phyloP scores from a whole-genome alignment of 768 basidiomycete species.

The Dacryopinax spathularia region DNA sequence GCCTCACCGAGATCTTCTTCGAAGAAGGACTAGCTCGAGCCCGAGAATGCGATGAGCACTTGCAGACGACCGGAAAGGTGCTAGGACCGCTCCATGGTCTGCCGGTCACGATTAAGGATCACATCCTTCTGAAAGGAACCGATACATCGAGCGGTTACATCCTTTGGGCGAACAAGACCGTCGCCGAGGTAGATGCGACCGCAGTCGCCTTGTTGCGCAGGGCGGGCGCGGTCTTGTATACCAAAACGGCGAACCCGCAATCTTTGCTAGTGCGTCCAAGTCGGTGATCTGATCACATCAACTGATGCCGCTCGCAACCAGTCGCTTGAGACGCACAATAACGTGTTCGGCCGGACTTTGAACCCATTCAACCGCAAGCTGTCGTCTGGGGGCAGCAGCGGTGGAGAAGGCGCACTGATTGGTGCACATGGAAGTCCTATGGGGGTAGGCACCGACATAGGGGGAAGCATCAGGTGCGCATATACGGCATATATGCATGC shows the following conservation, averaged over 20 bases:
- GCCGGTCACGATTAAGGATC: conserved; percentile 25
- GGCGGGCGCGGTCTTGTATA: conserved; percentile 34
- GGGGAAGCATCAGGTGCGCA: conserved; percentile 31
- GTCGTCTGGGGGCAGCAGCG: conserved; percentile 35
- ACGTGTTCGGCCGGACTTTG: conserved; percentile 32
- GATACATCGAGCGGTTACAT: conserved; percentile 29
- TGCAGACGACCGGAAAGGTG: conserved; percentile 33
- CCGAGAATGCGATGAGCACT: conserved; percentile 35
- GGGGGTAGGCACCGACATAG: conserved; percentile 36
- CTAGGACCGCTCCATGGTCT: conserved; percentile 28
- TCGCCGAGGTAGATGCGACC: conserved; percentile 31
- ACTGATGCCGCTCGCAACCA: conserved; percentile 15
- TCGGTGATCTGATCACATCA: background rate
- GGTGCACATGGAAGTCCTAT: conserved; percentile 30
- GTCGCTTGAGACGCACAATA: conserved; percentile 41
- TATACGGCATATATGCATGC: background rate
- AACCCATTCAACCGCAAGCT: conserved; percentile 35
- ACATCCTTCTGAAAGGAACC: conserved; percentile 33
- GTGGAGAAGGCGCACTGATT: conserved; percentile 35
- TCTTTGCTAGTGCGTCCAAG: conserved; percentile 32
- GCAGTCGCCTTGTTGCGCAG: conserved; percentile 33
- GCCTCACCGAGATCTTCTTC: conserved; percentile 45
- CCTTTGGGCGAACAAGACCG: conserved; percentile 28
- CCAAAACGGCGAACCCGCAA: conserved; percentile 37
- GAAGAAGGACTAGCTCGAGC: conserved; percentile 31